Percentiles rank a stretch among this genome's conserved stretches.
Conservation (phyloP, 2,329 filamentous ascomycete species). For the Verticillium zaregamsianum region DNA sequence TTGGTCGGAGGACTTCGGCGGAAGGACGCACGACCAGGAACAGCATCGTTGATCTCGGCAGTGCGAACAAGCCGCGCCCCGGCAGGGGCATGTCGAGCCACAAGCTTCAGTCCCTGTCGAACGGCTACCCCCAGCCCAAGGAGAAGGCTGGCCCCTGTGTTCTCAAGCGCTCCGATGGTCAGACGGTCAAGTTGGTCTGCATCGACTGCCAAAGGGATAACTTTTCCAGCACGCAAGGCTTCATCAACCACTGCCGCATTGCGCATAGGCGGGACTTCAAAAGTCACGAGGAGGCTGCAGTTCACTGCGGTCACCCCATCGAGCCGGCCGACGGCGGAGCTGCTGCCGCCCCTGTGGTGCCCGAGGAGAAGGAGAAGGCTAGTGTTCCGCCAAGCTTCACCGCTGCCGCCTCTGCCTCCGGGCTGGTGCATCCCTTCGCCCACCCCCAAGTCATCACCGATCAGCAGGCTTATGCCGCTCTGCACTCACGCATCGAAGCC, state of each 20-base stretch:
- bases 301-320: constrained; percentile 79
- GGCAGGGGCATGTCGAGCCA: constrained; percentile 49
- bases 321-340: constrained; percentile 60
- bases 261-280: constrained; percentile 91
- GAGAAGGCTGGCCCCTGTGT: constrained; percentile 80
- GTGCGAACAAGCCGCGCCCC: constrained; percentile 44
- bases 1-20: constrained; percentile 38
- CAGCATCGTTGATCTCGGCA: constrained; percentile 55
- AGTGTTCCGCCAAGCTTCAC: constrained; percentile 6
- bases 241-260: constrained; percentile 98
- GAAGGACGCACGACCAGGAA: constrained; percentile 80
- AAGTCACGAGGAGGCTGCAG: constrained; percentile 90
- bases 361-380: constrained; percentile 31
- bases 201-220: constrained; percentile 83
- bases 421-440: constrained; percentile 60
- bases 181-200: constrained; percentile 87
- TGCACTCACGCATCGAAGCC: constrained; percentile 49
- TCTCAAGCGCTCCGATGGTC: constrained; percentile 79
- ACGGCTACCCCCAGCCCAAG: constrained; percentile 68
- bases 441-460: constrained; percentile 48
- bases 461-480: constrained; percentile 45
- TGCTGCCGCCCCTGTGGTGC: constrained; percentile 25
- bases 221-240: constrained; percentile 96
- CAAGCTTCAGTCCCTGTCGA: constrained; percentile 65
- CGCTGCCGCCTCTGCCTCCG: constrained; percentile 21